These are phyloP conservation scores for Cryptosporidium muris DNA, from an alignment of 169 alveolate genomes.

Conservation along the genomic window DNA sequence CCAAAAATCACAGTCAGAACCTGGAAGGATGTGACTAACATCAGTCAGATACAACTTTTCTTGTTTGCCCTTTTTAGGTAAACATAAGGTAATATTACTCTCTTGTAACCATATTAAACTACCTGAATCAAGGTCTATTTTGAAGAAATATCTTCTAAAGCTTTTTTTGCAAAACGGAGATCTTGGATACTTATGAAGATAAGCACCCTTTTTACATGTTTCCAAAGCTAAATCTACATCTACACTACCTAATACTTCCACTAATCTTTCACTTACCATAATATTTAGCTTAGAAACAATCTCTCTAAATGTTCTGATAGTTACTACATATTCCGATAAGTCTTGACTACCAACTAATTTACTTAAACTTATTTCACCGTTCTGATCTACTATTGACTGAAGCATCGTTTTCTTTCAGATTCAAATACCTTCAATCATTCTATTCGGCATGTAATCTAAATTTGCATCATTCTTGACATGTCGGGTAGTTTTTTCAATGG, in stretches of 20 bases:
- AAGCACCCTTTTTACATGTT: constrained; percentile 57
- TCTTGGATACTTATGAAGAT: constrained; percentile 34
- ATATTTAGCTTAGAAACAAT: constrained; percentile 49
- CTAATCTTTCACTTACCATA: constrained; percentile 35
- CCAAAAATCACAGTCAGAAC: constrained; percentile 73
- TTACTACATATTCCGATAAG: constrained; percentile 56
- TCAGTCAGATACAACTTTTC: constrained; percentile 53
- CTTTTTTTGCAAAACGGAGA: constrained; percentile 4
- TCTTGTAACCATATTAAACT: constrained; percentile 50
- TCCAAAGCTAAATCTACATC: constrained; percentile 69
- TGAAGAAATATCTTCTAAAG: constrained; percentile 40
- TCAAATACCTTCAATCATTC: neutral
- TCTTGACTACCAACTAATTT: constrained; percentile 64
- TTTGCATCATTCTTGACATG: constrained; percentile 44
- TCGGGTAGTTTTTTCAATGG: constrained; percentile 50
- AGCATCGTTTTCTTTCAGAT: constrained; percentile 9
- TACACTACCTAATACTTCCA: constrained; percentile 26
- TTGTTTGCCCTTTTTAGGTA: neutral
- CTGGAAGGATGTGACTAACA: constrained; percentile 68
- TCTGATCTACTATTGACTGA: constrained; percentile 26
- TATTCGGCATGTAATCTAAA: neutral
- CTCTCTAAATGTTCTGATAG: constrained; percentile 31
- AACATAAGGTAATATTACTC: constrained; percentile 1
- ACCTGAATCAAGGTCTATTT: constrained; percentile 65
- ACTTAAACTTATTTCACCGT: constrained; percentile 41